Evolutionary conservation across 352 stramenopile species (phyloP).

Genomic region (Globisporangium ultimum): DNA sequence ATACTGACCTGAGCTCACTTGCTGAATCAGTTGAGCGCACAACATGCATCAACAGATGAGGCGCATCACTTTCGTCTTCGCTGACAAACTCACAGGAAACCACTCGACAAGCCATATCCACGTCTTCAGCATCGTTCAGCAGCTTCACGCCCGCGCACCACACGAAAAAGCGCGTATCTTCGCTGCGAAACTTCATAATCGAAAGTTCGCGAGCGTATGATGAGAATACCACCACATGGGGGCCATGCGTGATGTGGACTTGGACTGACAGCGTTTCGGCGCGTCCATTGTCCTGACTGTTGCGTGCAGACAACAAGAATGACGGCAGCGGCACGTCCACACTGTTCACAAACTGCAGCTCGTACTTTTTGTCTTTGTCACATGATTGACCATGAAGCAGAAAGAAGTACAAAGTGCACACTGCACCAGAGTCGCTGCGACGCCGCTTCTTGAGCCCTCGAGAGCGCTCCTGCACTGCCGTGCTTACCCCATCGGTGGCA

Average conservation of each 20-base stretch:
- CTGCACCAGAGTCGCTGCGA: background rate
- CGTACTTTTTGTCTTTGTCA: background rate
- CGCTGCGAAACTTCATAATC: slow-evolving; percentile 22
- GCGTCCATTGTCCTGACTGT: background rate
- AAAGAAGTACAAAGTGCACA: slow-evolving; percentile 12
- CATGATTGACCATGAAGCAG: background rate
- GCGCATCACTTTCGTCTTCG: slow-evolving; percentile 3
- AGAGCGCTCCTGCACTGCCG: background rate
- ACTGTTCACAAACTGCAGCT: slow-evolving; percentile 16
- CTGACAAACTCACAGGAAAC: slow-evolving; percentile 11
- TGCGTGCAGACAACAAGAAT: background rate
- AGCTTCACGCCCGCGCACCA: slow-evolving; percentile 13
- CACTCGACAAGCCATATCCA: background rate
- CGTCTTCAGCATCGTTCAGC: background rate
- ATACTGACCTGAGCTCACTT: background rate
- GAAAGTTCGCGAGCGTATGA: slow-evolving; percentile 1
- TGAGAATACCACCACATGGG: slow-evolving; percentile 30
- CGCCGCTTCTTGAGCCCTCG: background rate
- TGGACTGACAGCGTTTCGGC: slow-evolving; percentile 14
- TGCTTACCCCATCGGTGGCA: background rate
- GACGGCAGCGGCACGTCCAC: slow-evolving; percentile 3
- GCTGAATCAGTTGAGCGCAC: too few relatives aligned
- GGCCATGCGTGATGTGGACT: slow-evolving; percentile 32
- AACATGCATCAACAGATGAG: slow-evolving; percentile 16
- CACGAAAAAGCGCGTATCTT: slow-evolving; percentile 20